Evolutionary conservation across 805 yeast species (phyloP).

Genomic region (Kodamaea neixiangensis): DNA sequence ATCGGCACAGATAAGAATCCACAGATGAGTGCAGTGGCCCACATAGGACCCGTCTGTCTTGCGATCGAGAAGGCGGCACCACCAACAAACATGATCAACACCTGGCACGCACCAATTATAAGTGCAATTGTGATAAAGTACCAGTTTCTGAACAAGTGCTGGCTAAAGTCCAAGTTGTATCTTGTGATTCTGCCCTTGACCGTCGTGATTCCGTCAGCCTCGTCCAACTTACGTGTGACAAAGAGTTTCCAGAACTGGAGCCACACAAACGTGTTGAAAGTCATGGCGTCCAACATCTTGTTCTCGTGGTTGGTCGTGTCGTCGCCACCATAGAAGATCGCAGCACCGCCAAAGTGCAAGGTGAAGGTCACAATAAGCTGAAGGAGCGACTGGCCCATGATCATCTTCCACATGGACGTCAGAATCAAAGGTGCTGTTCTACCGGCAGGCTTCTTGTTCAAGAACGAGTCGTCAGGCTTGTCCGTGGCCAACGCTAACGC

Average conservation of each 20-base stretch:
- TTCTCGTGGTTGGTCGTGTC: constrained; percentile 45
- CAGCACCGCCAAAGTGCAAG: constrained; percentile 75
- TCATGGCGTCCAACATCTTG: constrained; percentile 74
- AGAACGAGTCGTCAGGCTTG: constrained; percentile 82
- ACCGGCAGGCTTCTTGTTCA: constrained; percentile 83
- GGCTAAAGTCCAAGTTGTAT: constrained; percentile 77
- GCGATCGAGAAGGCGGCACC: constrained; percentile 91
- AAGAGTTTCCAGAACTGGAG: constrained; percentile 92
- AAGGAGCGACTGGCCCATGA: constrained; percentile 76
- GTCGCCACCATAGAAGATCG: constrained; percentile 52
- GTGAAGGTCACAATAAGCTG: constrained; percentile 81
- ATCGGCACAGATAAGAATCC: constrained; percentile 81
- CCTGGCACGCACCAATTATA: constrained; percentile 81
- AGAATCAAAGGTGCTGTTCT: constrained; percentile 78
- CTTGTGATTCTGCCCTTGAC: constrained; percentile 59
- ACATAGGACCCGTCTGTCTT: constrained; percentile 78
- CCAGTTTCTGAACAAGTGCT: constrained; percentile 77
- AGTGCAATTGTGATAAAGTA: constrained; percentile 73
- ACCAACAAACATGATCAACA: constrained; percentile 93
- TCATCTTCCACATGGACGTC: constrained; percentile 98
- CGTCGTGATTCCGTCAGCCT: constrained; percentile 65
- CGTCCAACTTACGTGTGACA: constrained; percentile 89
- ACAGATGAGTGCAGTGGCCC: constrained; percentile 85
- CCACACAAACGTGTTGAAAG: constrained; percentile 97
- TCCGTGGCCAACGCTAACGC: constrained; percentile 98